These are phyloP conservation scores for Capsicum baccatum DNA, from an alignment of 257 asterid genomes.

Conservation along the genomic window DNA sequence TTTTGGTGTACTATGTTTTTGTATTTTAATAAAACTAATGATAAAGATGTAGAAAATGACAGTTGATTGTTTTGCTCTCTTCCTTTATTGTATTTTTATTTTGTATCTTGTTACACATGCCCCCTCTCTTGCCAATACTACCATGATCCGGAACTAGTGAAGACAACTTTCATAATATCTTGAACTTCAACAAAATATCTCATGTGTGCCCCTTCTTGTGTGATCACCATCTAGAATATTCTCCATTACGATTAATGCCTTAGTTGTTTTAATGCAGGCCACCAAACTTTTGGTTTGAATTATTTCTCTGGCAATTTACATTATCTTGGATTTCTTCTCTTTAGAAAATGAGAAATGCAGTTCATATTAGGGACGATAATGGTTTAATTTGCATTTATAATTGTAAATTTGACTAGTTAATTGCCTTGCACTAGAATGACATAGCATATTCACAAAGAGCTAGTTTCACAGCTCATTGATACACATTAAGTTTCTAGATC, in stretches of 20 bases:
- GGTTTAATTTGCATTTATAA: constrained; percentile 10
- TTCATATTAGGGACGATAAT: neutral
- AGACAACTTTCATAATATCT: constrained; percentile 16
- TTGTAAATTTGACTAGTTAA: neutral
- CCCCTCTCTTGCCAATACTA: neutral
- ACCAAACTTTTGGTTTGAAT: no score
- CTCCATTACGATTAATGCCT: neutral
- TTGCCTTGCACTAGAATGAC: neutral
- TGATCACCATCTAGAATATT: neutral
- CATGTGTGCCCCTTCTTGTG: neutral
- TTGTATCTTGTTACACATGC: no score
- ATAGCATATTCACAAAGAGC: constrained; percentile 15
- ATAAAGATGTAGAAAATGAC: no score
- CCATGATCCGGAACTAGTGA: neutral
- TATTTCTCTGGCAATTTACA: no score
- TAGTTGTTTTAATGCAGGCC: no score
- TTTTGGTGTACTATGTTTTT: no score
- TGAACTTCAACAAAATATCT: neutral
- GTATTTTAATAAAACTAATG: no score
- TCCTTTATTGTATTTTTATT: no score
- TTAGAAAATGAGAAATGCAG: no score
- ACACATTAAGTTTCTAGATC: neutral
- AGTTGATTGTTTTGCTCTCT: no score
- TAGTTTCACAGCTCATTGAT: neutral
- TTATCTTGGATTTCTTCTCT: no score